Evolutionary conservation across 768 basidiomycete species (phyloP).

Genomic region (Hortiboletus flavorubellus): DNA sequence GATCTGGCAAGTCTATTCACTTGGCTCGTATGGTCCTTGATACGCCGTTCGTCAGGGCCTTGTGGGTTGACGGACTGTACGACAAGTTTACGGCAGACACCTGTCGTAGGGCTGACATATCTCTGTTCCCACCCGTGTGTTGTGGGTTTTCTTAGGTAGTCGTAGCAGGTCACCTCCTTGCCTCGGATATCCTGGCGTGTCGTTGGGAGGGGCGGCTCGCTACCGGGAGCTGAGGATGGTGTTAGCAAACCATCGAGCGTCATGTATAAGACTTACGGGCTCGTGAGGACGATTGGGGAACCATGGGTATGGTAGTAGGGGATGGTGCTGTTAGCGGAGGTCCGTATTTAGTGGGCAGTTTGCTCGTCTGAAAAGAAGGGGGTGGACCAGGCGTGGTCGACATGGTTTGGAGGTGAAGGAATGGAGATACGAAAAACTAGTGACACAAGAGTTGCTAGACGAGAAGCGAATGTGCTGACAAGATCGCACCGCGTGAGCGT

Average conservation of each 20-base stretch:
- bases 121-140: constrained; percentile 12
- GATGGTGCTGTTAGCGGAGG: too few relatives aligned
- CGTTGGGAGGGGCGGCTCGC: not conserved
- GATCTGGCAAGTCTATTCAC: constrained; percentile 14
- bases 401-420: too few relatives aligned
- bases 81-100: constrained; percentile 9
- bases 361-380: too few relatives aligned
- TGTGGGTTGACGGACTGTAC: constrained; percentile 12
- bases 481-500: too few relatives aligned
- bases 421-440: too few relatives aligned
- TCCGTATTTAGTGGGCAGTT: too few relatives aligned
- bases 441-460: too few relatives aligned
- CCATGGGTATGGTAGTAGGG: too few relatives aligned
- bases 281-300: not conserved
- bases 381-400: too few relatives aligned
- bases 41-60: not conserved
- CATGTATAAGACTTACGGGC: not conserved
- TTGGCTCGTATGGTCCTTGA: not conserved
- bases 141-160: not conserved
- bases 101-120: constrained; percentile 17
- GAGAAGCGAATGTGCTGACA: too few relatives aligned
- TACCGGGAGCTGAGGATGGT: not conserved
- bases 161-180: constrained; percentile 4
- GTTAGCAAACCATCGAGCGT: not conserved
- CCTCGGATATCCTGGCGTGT: not conserved